Conservation (phyloP, 2,329 filamentous ascomycete genomes). For the Penicillium sp. region DNA sequence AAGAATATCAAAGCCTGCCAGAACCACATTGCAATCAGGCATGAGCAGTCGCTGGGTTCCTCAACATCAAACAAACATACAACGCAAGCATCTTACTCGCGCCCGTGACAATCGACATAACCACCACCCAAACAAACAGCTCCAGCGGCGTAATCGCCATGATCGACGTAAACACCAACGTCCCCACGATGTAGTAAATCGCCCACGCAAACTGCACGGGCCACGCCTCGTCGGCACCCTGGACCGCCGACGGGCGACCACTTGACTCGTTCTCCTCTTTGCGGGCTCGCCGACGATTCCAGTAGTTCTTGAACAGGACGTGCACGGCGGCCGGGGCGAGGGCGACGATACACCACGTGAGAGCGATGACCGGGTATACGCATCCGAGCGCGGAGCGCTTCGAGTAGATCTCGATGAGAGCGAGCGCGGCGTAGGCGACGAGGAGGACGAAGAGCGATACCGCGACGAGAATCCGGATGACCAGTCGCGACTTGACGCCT, state of each 20-base stretch:
- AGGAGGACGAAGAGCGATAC: not conserved
- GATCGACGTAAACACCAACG: slow-evolving; percentile 1
- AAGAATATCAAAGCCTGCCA: no score
- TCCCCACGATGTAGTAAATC: not conserved
- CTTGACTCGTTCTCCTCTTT: not conserved
- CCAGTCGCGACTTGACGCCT: not conserved
- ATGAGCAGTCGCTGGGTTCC: not conserved
- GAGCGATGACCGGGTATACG: not conserved
- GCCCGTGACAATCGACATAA: not conserved
- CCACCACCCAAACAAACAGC: slow-evolving; percentile 3
- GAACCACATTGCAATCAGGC: no score
- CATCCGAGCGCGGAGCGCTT: not conserved
- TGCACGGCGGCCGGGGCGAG: not conserved
- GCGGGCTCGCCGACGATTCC: no score
- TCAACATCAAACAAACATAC: slow-evolving; percentile 2
- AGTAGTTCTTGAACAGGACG: not conserved
- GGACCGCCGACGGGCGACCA: not conserved
- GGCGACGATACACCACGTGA: not conserved
- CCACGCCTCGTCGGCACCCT: not conserved
- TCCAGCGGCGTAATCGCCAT: slow-evolving; percentile 4
- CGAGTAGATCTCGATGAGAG: not conserved
- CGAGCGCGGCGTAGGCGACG: not conserved
- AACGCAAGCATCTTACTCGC: not conserved
- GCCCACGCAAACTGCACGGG: slow-evolving; percentile 1
- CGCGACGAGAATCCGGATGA: not conserved